Evolutionary conservation across 768 basidiomycete species (phyloP).

Genomic region (Podaxis rugospora): DNA sequence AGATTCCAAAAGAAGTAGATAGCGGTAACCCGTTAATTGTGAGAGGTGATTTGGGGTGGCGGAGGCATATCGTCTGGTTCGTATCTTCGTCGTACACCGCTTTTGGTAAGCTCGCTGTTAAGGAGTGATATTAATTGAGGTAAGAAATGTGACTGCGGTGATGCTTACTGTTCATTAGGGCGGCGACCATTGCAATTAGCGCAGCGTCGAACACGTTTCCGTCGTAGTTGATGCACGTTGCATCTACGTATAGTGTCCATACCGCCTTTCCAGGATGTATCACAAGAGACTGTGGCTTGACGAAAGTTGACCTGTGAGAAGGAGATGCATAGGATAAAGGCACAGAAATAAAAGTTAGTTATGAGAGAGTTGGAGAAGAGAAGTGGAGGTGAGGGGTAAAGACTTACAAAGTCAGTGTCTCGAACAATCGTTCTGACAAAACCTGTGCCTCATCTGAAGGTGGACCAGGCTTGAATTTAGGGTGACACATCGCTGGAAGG

Average conservation of each 20-base stretch:
- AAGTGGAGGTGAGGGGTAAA: not conserved
- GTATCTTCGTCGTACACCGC: slow-evolving; percentile 69
- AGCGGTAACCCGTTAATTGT: slow-evolving; percentile 32
- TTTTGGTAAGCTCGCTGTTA: slow-evolving; percentile 63
- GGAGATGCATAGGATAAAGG: too few relatives aligned
- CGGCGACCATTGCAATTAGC: slow-evolving; percentile 81
- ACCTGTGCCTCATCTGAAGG: slow-evolving; percentile 94
- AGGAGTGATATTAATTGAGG: not conserved
- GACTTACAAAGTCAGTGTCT: slow-evolving; percentile 69
- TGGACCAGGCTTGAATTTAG: slow-evolving; percentile 93
- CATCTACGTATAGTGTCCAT: slow-evolving; percentile 95
- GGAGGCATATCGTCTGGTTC: slow-evolving; percentile 56
- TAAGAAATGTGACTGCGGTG: not conserved
- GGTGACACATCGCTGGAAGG: slow-evolving; percentile 88
- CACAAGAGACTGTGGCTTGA: slow-evolving; percentile 67
- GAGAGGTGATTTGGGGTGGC: slow-evolving; percentile 36
- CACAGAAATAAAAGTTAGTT: too few relatives aligned
- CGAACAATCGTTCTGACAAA: slow-evolving; percentile 77
- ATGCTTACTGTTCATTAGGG: slow-evolving; percentile 74
- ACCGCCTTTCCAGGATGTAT: slow-evolving; percentile 78
- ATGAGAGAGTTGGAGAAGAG: not conserved
- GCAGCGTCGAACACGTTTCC: slow-evolving; percentile 94
- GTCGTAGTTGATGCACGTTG: slow-evolving; percentile 95
- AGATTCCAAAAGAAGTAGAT: slow-evolving; percentile 73
- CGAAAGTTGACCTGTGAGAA: slow-evolving; percentile 50